Evolutionary conservation across 176 grass and related monocot species (phyloP).

Genomic region (Triticum monococcum): DNA sequence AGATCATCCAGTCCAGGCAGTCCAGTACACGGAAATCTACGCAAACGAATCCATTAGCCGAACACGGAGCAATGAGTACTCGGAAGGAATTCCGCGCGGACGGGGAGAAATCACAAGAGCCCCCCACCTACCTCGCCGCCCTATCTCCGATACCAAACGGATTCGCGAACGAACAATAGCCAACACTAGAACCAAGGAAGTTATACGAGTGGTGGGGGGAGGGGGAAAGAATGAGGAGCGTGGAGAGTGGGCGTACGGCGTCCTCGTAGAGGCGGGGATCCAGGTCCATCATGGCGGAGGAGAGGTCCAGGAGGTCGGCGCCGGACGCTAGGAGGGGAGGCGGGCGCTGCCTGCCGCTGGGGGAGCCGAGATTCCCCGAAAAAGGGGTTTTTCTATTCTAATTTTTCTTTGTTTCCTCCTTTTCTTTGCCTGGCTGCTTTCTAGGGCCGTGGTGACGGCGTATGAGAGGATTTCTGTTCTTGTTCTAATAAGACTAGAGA

Average conservation of each 20-base stretch:
- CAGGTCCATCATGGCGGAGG: slow-evolving; percentile 66
- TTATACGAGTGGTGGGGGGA: not conserved
- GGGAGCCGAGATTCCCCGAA: slow-evolving; percentile 3
- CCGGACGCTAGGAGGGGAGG: slow-evolving; percentile 22
- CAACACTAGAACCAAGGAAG: not conserved
- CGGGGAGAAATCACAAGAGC: not conserved
- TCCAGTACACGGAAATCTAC: not conserved
- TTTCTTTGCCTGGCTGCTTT: slow-evolving; percentile 3
- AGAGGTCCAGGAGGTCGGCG: slow-evolving; percentile 5
- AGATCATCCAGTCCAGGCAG: not conserved
- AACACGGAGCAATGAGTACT: not conserved
- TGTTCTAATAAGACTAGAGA: no score
- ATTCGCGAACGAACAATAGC: not conserved
- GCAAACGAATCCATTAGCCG: not conserved
- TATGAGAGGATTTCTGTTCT: not conserved
- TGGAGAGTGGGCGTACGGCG: slow-evolving; percentile 46
- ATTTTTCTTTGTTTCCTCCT: slow-evolving; percentile 10
- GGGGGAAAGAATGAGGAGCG: not conserved
- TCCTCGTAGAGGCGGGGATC: slow-evolving; percentile 79
- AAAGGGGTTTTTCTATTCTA: not conserved
- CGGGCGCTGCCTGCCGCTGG: not conserved
- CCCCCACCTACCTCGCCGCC: not conserved
- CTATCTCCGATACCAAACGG: not conserved
- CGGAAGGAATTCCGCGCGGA: not conserved
- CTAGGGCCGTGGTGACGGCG: not conserved